phyloP scores from a whole-genome alignment of 257 asterid genomes.

The Gardenia jasminoides region DNA sequence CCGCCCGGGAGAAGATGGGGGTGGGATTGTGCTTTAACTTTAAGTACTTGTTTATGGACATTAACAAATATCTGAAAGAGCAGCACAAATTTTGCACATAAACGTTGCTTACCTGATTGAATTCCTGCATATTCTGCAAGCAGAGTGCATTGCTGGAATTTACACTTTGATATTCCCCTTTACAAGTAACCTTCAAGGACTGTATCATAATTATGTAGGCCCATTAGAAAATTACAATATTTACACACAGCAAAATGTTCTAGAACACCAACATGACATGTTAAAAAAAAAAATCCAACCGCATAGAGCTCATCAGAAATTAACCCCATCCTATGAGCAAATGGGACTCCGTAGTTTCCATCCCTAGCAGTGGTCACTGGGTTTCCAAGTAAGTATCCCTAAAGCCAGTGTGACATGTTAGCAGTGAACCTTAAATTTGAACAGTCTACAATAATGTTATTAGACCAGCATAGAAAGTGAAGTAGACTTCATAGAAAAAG shows the following conservation, averaged over 20 bases:
- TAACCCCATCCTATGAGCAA: constrained; percentile 31
- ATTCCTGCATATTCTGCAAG: constrained; percentile 19
- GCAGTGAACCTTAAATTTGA: background rate
- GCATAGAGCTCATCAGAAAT: constrained; percentile 35
- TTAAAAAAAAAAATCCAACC: no score
- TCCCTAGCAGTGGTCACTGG: background rate
- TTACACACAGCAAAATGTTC: no score
- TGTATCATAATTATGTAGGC: background rate
- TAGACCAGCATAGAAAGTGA: background rate
- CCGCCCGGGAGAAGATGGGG: background rate
- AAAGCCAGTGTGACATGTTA: background rate
- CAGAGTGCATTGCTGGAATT: constrained; percentile 25
- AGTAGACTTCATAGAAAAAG: background rate
- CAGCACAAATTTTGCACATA: background rate
- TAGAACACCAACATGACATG: no score
- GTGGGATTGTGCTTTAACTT: no score
- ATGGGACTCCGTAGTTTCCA: constrained; percentile 2
- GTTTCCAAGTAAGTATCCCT: constrained; percentile 33
- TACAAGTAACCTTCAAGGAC: constrained; percentile 23
- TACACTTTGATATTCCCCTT: constrained; percentile 20
- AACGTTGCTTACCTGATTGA: constrained; percentile 13
- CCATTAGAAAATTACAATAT: no score
- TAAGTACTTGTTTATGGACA: no score
- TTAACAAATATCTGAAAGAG: background rate
- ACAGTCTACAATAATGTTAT: background rate